Evolutionary conservation across 106 monocot species (phyloP).

Genomic region (Acanthochlamys bracteata): DNA sequence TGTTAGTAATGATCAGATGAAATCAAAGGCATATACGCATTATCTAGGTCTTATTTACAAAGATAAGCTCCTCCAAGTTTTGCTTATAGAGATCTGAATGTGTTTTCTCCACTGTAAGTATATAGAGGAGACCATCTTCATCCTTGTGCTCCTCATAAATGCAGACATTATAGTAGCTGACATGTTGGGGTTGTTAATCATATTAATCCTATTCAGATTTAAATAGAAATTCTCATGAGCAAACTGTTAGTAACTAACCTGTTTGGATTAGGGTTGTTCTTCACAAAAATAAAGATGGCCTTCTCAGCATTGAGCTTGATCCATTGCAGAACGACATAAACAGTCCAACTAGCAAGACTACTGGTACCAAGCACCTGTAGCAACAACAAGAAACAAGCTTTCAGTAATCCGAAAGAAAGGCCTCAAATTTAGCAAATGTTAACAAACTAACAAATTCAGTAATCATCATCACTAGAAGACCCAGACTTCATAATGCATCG

Average conservation of each 20-base stretch:
- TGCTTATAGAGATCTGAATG: slow-evolving; percentile 44
- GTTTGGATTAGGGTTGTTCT: slow-evolving; percentile 80
- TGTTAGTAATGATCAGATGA: no score
- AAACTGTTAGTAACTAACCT: slow-evolving; percentile 22
- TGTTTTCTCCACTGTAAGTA: slow-evolving; percentile 94
- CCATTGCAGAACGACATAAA: slow-evolving; percentile 94
- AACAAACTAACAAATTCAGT: no score
- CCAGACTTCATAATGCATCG: no score
- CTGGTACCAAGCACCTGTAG: slow-evolving; percentile 81
- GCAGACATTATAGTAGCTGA: slow-evolving; percentile 88
- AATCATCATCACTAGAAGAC: no score
- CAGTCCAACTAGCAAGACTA: slow-evolving; percentile 82
- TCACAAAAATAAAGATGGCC: slow-evolving; percentile 94
- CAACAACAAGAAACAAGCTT: background rate
- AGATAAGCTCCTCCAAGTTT: background rate
- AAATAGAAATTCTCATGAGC: background rate
- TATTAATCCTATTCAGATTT: background rate
- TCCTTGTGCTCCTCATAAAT: slow-evolving; percentile 86
- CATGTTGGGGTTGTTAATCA: background rate
- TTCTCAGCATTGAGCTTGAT: slow-evolving; percentile 92
- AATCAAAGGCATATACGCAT: background rate
- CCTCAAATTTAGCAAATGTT: no score
- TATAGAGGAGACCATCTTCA: slow-evolving; percentile 92
- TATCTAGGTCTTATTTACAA: slow-evolving; percentile 6
- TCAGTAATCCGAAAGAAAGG: no score